Evolutionary conservation across 2,329 filamentous ascomycete genomes (phyloP).

Genomic region (Hypoxylon sp.): DNA sequence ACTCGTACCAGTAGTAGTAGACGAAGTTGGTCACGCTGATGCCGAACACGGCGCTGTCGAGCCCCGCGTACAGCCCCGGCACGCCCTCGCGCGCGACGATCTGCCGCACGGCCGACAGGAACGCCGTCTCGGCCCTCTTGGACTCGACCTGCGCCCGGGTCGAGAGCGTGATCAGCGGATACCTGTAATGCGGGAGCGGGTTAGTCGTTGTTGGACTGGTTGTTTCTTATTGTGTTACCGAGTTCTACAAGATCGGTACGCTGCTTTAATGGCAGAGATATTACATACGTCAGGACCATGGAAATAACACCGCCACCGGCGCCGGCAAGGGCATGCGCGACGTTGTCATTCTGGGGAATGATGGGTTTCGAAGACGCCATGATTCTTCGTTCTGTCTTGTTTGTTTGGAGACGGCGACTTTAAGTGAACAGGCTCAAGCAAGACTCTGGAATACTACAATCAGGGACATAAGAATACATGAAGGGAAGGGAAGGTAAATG

Average conservation of each 20-base stretch:
- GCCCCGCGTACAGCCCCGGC: constrained; percentile 86
- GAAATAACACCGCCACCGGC: constrained; percentile 93
- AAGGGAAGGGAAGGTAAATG: neutral
- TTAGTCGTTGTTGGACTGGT: constrained; percentile 15
- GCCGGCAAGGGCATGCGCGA: constrained; percentile 91
- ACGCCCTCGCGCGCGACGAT: constrained; percentile 94
- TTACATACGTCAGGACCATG: constrained; percentile 85
- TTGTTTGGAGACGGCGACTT: neutral
- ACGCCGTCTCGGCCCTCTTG: constrained; percentile 85
- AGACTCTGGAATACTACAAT: neutral
- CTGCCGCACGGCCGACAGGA: constrained; percentile 80
- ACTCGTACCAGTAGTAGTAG: constrained; percentile 99
- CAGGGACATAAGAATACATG: neutral
- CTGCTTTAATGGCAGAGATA: neutral
- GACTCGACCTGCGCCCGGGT: constrained; percentile 98
- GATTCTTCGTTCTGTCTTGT: constrained; percentile 3
- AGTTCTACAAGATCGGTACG: neutral
- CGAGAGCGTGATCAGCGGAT: constrained; percentile 95
- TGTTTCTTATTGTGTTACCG: constrained; percentile 2
- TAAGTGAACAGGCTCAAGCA: neutral
- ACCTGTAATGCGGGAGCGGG: constrained; percentile 63
- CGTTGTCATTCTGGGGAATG: constrained; percentile 91
- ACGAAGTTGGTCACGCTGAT: constrained; percentile 99
- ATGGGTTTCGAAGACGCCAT: constrained; percentile 60
- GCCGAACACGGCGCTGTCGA: constrained; percentile 94